phyloP scores from a whole-genome alignment of 768 basidiomycete species.

The Termitomyces sp. region DNA sequence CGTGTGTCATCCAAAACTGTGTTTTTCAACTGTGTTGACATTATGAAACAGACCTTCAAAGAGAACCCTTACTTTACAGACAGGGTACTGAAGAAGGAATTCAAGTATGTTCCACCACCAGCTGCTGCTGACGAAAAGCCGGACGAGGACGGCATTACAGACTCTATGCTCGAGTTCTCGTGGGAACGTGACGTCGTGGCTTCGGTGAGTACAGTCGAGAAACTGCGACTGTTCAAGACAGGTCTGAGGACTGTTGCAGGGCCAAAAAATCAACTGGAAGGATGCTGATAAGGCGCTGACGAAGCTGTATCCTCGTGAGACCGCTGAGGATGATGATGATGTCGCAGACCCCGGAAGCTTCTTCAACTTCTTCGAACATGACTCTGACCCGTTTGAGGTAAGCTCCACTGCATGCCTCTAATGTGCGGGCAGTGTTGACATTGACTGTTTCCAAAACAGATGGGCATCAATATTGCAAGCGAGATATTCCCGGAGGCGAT shows the following conservation, averaged over 20 bases:
- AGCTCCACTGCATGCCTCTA: neutral
- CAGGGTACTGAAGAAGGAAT: constrained; percentile 75
- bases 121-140: constrained; percentile 48
- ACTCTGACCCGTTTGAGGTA: constrained; percentile 63
- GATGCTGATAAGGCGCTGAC: constrained; percentile 70
- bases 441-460: constrained; percentile 30
- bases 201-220: constrained; percentile 37
- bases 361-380: constrained; percentile 81
- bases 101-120: constrained; percentile 58
- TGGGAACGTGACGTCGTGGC: constrained; percentile 72
- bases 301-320: constrained; percentile 66
- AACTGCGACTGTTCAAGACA: constrained; percentile 1
- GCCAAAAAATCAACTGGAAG: constrained; percentile 75
- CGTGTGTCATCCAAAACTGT: constrained; percentile 42
- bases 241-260: constrained; percentile 29
- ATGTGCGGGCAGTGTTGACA: constrained; percentile 19
- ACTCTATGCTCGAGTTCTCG: constrained; percentile 72
- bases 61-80: constrained; percentile 82
- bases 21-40: constrained; percentile 2
- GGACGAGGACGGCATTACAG: constrained; percentile 71
- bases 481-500: constrained; percentile 80
- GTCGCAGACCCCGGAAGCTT: constrained; percentile 69
- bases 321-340: constrained; percentile 58
- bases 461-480: constrained; percentile 65
- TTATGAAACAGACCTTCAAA: constrained; percentile 60